Conservation (phyloP, 495 filamentous ascomycete genomes). For the Hyaloscypha hepaticicola region DNA sequence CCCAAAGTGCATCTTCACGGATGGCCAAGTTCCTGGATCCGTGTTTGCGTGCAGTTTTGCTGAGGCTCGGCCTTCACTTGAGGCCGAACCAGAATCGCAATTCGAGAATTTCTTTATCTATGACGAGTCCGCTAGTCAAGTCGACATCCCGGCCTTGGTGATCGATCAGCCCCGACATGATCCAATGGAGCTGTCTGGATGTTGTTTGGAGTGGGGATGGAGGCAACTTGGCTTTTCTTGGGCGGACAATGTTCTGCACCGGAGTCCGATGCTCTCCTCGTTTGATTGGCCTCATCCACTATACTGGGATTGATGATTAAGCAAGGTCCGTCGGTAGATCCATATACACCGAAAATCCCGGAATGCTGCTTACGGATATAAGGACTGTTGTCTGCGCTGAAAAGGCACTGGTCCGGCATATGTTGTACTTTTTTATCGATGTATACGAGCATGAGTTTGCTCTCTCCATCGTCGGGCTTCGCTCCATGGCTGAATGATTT, state of each 20-base stretch:
- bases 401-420: no score
- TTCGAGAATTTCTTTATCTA: background rate
- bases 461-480: no score
- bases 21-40: background rate
- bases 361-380: no score
- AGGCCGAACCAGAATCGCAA: conserved; percentile 8
- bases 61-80: conserved; percentile 6
- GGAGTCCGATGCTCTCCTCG: background rate
- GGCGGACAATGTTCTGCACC: background rate
- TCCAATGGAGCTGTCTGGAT: background rate
- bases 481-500: no score
- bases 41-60: background rate
- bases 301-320: background rate
- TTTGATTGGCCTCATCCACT: background rate
- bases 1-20: background rate
- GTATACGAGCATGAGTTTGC: no score
- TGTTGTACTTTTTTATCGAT: no score
- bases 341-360: no score
- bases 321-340: no score
- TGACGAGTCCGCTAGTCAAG: background rate
- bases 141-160: background rate
- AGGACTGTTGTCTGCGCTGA: no score
- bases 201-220: background rate
- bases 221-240: background rate
- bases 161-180: background rate